These are phyloP conservation scores for Penicillium cataractarum DNA, from an alignment of 495 filamentous ascomycete species.

Conservation along the genomic window DNA sequence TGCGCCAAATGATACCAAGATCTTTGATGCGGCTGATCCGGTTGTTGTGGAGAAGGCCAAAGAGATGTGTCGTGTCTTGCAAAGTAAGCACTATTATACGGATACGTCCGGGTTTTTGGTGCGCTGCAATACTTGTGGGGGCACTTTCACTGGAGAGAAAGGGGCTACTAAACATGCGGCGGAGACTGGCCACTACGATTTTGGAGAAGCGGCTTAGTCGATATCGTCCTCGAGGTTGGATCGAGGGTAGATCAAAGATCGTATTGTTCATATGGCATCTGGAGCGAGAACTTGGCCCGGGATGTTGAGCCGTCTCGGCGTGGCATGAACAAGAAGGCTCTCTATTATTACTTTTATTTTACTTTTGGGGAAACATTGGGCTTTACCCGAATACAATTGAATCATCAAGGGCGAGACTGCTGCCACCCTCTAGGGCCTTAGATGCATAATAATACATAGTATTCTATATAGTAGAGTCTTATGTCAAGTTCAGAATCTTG, in stretches of 20 bases:
- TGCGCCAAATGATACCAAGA: conserved; percentile 74
- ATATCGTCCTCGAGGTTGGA: not conserved
- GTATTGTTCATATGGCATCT: not conserved
- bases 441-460: too few species aligned
- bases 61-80: conserved; percentile 72
- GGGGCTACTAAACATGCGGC: conserved; percentile 69
- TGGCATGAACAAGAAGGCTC: not conserved
- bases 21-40: conserved; percentile 73
- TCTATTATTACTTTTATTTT: not conserved
- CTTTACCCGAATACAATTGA: not conserved
- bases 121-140: conserved; percentile 75
- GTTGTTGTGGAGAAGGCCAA: conserved; percentile 68
- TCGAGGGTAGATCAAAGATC: not conserved
- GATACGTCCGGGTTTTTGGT: conserved; percentile 85
- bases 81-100: conserved; percentile 82
- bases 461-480: too few species aligned
- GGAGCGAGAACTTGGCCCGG: conserved; percentile 1
- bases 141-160: conserved; percentile 73
- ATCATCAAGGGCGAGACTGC: too few species aligned
- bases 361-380: not conserved
- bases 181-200: conserved; percentile 69
- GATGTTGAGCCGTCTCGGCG: not conserved
- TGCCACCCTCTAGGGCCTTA: too few species aligned
- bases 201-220: conserved; percentile 61
- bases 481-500: too few species aligned